Base-by-base conservation (phyloP, 2,329 filamentous ascomycete species). In the Hymenotorrendiella dingleyae region DNA sequence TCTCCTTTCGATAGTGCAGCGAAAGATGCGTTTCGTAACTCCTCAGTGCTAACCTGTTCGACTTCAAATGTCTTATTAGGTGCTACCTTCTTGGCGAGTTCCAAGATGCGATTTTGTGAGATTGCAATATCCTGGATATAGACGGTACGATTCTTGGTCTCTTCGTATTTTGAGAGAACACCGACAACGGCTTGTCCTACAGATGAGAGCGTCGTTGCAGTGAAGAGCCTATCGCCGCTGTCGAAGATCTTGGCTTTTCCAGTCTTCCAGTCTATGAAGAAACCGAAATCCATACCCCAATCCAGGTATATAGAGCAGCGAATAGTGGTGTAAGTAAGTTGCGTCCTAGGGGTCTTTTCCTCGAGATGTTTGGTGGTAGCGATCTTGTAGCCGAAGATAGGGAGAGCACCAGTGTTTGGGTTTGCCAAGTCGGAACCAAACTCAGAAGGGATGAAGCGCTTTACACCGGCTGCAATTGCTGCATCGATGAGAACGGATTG, bases 401-500 rank as follows among this genome's bases (percentile, higher is more conserved):
- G 71, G 1, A 82, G 66, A 2, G 60, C 37, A 42, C 64, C 49
- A 35, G 60, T 51, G 40, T 59, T 58, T 56, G 64, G 28, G 50
- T 62, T 46, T 53, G 67, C 54, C 63, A 68, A 54, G 57, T 67
- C 57, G 6, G 60, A 60, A 16, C 65, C 66, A 28, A 73, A 83
- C 42, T 83, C 78, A 2, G 74, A 74, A 1, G 78, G 77, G 21
- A 83, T 63, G 63, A 81, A 79, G n/a, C 76, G 69, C 52, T 74
- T 68, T 6, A 82, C 76, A 6, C 75, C 73, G 0, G 76, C 77
- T 6, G 69, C 70, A 33, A 76, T 67, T 11, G 76, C 69, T 1
- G 78, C 79, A 36, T 82, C 72, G 34, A 81, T 68, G 41, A 82
- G 55, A 14, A 65, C 59, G 11, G 61, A 60, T 56, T 82, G 78